These are phyloP conservation scores for Neurospora sp. DNA, from an alignment of 495 filamentous ascomycete species.

Conservation along the genomic window DNA sequence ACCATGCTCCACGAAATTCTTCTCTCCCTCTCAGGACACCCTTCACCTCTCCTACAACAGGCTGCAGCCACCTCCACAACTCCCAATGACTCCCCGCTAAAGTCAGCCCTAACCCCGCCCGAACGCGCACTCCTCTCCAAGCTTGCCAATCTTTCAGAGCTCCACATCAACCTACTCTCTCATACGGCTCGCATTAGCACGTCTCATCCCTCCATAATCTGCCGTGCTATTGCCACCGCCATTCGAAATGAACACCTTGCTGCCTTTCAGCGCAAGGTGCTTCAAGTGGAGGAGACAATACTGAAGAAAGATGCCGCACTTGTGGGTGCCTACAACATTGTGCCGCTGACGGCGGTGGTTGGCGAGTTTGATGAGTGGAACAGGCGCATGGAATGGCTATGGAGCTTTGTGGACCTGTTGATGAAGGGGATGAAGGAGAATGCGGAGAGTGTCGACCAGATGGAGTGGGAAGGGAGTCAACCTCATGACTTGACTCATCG, in stretches of 20 bases:
- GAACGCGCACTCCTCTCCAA: slow-evolving; percentile 73
- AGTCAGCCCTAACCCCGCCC: slow-evolving; percentile 52
- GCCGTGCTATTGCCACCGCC: slow-evolving; percentile 75
- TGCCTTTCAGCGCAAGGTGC: slow-evolving; percentile 69
- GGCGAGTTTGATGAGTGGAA: slow-evolving; percentile 78
- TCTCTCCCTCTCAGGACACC: slow-evolving; percentile 85
- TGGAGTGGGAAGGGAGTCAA: neutral
- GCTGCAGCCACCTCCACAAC: slow-evolving; percentile 25
- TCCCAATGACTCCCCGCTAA: slow-evolving; percentile 22
- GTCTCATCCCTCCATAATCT: slow-evolving; percentile 65
- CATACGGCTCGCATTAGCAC: slow-evolving; percentile 55
- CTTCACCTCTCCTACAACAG: slow-evolving; percentile 66
- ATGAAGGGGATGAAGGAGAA: slow-evolving; percentile 13
- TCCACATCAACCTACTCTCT: slow-evolving; percentile 59
- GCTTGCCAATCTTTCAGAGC: slow-evolving; percentile 61
- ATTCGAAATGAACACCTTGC: slow-evolving; percentile 65
- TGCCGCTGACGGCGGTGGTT: slow-evolving; percentile 77
- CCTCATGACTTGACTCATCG: slow-evolving; percentile 5
- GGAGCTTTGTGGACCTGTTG: slow-evolving; percentile 59
- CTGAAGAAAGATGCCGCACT: slow-evolving; percentile 56
- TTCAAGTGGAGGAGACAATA: slow-evolving; percentile 73
- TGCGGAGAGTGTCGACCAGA: neutral
- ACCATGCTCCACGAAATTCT: slow-evolving; percentile 94
- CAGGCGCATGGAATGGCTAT: slow-evolving; percentile 76
- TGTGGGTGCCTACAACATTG: slow-evolving; percentile 85